Evolutionary conservation across 2,329 filamentous ascomycete species (phyloP).

Genomic region (Zasmidium angulare): DNA sequence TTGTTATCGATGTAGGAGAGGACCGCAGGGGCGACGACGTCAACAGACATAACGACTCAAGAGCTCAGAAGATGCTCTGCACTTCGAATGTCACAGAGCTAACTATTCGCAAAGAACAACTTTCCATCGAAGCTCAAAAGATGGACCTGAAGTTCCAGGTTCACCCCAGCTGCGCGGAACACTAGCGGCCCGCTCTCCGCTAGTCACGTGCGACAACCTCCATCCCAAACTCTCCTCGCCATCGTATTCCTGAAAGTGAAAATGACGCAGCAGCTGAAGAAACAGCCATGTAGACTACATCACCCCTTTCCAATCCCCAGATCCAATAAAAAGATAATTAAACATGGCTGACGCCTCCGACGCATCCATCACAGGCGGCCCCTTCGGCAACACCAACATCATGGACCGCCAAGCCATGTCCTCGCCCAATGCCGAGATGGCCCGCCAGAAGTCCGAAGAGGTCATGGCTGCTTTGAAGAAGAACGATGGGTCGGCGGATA

Average conservation of each 20-base stretch:
- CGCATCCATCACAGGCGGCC: neutral
- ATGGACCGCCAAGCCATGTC: constrained; percentile 26
- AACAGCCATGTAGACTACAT: neutral
- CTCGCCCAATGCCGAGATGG: constrained; percentile 24
- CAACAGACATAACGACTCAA: constrained; percentile 17
- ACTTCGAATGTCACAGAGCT: neutral
- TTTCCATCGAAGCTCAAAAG: neutral
- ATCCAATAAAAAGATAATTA: neutral
- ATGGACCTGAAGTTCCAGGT: neutral
- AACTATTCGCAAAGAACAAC: neutral
- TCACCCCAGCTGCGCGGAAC: no score
- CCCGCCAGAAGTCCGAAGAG: constrained; percentile 22
- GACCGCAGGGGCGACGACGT: constrained; percentile 57
- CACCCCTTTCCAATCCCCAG: no score
- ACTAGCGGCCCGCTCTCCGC: neutral
- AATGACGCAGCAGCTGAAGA: neutral
- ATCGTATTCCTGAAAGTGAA: neutral
- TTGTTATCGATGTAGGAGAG: constrained; percentile 63
- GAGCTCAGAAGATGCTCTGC: neutral
- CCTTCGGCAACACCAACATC: constrained; percentile 16
- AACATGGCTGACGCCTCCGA: neutral
- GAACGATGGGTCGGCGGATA: constrained; percentile 25
- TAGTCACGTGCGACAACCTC: neutral
- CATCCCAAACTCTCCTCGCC: neutral
- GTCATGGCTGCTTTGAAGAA: constrained; percentile 29